Evolutionary conservation across 805 yeast genomes (phyloP).

Genomic region (Lachancea kluyveri): DNA sequence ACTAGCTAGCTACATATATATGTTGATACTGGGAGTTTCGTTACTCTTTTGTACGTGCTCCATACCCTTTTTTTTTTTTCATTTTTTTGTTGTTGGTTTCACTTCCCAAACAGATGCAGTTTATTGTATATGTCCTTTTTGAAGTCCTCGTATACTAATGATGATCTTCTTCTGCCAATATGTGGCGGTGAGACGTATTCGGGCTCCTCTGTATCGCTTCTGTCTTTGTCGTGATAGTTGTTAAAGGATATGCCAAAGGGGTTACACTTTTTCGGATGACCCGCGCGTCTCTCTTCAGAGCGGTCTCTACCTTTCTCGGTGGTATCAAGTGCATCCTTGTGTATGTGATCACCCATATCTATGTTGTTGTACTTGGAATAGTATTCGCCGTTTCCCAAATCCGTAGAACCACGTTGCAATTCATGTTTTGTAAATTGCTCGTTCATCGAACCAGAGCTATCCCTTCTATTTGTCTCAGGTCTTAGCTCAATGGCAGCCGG

Average conservation of each 20-base stretch:
- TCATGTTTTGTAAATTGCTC: slow-evolving; percentile 2
- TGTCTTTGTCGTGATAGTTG: slow-evolving; percentile 5
- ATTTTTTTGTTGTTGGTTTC: too few relatives aligned
- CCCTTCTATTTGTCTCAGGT: slow-evolving; percentile 2
- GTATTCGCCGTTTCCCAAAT: slow-evolving; percentile 3
- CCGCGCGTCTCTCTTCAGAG: background rate
- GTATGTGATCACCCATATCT: slow-evolving; percentile 11
- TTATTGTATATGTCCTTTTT: slow-evolving; percentile 28
- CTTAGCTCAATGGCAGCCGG: slow-evolving; percentile 2
- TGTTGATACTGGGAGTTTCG: too few relatives aligned
- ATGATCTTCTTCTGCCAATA: slow-evolving; percentile 19
- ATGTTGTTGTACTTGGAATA: slow-evolving; percentile 6
- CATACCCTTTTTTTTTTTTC: too few relatives aligned
- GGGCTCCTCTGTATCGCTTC: background rate
- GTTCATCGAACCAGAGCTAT: slow-evolving; percentile 10
- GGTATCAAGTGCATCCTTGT: background rate
- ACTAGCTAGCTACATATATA: too few relatives aligned
- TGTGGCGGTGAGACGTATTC: slow-evolving; percentile 7
- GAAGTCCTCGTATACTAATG: slow-evolving; percentile 28
- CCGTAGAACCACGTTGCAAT: slow-evolving; percentile 6
- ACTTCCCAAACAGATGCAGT: slow-evolving; percentile 20
- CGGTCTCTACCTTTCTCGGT: background rate
- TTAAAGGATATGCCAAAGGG: slow-evolving; percentile 1
- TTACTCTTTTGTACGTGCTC: too few relatives aligned
- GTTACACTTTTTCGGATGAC: background rate